Evolutionary conservation across 306 rosid genomes (phyloP).

Genomic region (Begonia masoniana): DNA sequence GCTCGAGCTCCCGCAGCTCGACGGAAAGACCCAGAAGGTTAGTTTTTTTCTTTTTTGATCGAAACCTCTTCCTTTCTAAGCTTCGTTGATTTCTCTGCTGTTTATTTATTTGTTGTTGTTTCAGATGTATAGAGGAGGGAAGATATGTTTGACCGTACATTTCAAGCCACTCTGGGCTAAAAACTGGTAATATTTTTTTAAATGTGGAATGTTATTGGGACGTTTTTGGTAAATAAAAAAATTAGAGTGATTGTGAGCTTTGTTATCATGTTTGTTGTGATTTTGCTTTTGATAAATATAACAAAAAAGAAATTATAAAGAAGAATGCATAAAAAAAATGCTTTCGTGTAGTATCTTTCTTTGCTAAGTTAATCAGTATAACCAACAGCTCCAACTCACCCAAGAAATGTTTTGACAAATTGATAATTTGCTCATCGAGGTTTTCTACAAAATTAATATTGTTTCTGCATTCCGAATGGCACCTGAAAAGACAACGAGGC

Average conservation of each 20-base stretch:
- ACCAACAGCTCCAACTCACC: too few species aligned
- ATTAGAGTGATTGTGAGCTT: neutral
- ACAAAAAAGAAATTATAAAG: too few species aligned
- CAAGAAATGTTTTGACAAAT: too few species aligned
- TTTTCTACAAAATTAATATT: too few species aligned
- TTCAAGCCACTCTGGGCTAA: constrained; percentile 99
- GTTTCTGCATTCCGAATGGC: too few species aligned
- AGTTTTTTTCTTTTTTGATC: neutral
- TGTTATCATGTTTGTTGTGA: neutral
- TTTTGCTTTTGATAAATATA: too few species aligned
- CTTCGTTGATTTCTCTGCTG: neutral
- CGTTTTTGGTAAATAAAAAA: neutral
- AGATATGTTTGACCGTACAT: constrained; percentile 94
- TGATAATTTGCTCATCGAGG: too few species aligned
- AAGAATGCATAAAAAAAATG: too few species aligned
- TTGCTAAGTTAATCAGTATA: too few species aligned
- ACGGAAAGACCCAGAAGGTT: constrained; percentile 97
- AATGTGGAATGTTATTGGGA: neutral
- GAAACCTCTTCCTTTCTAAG: neutral
- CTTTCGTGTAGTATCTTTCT: too few species aligned
- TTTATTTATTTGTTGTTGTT: constrained; percentile 7
- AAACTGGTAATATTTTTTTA: constrained; percentile 42
- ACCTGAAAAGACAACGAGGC: too few species aligned
- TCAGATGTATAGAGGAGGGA: constrained; percentile 99
- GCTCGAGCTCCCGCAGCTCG: constrained; percentile 93